A percentile compares a stretch with the other conserved stretches of the same genome.
These are phyloP conservation scores for Neolentinus lepideus DNA, from an alignment of 1,284 basidiomycete species.

Conservation along the genomic window DNA sequence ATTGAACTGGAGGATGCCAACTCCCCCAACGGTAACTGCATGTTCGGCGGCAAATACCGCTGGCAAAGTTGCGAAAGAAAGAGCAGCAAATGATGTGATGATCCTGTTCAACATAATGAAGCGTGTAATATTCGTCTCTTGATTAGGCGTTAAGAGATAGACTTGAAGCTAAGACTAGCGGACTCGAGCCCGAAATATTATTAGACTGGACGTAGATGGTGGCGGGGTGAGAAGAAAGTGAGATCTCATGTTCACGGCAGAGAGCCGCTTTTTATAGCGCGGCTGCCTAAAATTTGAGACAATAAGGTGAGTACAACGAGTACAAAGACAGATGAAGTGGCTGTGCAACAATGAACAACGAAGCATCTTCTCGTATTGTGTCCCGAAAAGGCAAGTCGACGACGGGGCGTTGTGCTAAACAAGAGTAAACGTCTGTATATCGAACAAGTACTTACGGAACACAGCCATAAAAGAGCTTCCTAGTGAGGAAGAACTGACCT, in stretches of 20 bases:
- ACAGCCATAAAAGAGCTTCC: too few relatives aligned
- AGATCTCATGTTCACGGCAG: background rate
- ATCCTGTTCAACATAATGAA: slow-evolving; percentile 1
- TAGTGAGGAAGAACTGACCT: too few relatives aligned
- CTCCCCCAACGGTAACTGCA: slow-evolving; percentile 46
- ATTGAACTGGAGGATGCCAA: slow-evolving; percentile 34
- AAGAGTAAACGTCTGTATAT: too few relatives aligned
- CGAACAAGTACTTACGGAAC: too few relatives aligned
- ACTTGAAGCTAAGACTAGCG: background rate
- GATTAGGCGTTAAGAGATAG: background rate
- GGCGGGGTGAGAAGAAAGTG: background rate
- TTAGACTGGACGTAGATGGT: background rate
- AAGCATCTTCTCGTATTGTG: background rate
- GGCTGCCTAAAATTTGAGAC: background rate
- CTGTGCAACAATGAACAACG: background rate
- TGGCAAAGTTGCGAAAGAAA: slow-evolving; percentile 3
- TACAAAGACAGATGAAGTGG: background rate
- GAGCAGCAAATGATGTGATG: slow-evolving; percentile 3
- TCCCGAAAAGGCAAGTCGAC: background rate
- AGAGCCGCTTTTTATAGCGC: background rate
- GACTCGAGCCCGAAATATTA: background rate
- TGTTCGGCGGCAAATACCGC: slow-evolving; percentile 25
- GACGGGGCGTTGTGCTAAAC: too few relatives aligned
- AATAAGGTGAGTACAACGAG: background rate
- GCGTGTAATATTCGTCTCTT: background rate